Base-by-base conservation (phyloP, 2,329 filamentous ascomycete species). In the Capronia epimyces region DNA sequence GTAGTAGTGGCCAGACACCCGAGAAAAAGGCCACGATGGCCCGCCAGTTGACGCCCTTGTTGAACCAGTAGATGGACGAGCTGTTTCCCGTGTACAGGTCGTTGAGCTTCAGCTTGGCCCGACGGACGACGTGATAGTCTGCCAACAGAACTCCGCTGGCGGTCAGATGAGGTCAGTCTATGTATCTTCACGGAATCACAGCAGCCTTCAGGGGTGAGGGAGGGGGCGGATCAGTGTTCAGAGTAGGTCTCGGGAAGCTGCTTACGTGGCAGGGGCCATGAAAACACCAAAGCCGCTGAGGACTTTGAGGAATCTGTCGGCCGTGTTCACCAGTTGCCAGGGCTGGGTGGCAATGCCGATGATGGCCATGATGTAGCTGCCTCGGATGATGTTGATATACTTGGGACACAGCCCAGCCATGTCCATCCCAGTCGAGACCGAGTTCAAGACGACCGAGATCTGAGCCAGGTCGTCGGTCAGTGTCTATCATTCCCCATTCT, bases 321-420 rank as follows among this genome's bases (percentile, higher is more conserved):
- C 57, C n/a, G 68, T 60, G 72, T 66, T 62, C 72, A 75, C 2
- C 65, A 69, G 25, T 65, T 63, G n/a, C 75, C 72, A 7, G 61
- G 65, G 36, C 66, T 69, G n/a, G 31, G 72, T 67, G 0, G 67
- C 67, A 27, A 75, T 71, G 10, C 67, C 69, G 5, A 77, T 63
- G 2, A 76, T 55, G 0, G 72, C 67, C 3, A 69, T 72, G 34
- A 81, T 64, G 52, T 75, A 75, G 2, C 71, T 70, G 1, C 79
- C 79, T 1, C 79, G 71, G 3, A 77, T 66, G 50, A 81, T 80
- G 61, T 78, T 79, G 64, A 82, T 72, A 54, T 74, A 80, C 34
- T 67, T 69, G 0, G 77, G 76, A 50, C 73, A 73, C 0, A 80
- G 63, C 1, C 72, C 75, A 0, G 77, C 71, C 43, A 81, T 65